These are phyloP conservation scores for Fusarium drepaniforme DNA, from an alignment of 2,329 filamentous ascomycete genomes.

Conservation along the genomic window DNA sequence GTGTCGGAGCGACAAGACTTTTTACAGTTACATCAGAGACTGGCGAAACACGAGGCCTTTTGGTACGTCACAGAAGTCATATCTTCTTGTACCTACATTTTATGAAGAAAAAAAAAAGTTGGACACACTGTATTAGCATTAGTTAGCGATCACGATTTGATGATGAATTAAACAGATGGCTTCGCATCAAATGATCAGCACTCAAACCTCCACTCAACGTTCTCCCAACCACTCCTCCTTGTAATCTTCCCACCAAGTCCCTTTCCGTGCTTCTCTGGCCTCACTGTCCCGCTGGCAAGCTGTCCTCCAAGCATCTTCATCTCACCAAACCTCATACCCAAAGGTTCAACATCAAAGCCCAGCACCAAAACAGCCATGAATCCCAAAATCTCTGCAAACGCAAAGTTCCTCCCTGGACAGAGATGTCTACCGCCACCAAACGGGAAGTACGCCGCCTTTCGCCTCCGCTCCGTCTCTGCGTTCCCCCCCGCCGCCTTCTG, in stretches of 20 bases:
- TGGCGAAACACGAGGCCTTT: conserved; percentile 16
- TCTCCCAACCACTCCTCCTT: conserved; percentile 29
- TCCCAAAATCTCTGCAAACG: conserved; percentile 49
- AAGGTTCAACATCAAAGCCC: conserved; percentile 46
- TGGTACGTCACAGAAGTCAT: not conserved
- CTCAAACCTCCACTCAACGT: conserved; percentile 36
- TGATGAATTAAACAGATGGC: conserved; percentile 15
- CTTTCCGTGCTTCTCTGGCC: conserved; percentile 33
- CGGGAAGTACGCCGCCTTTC: conserved; percentile 44
- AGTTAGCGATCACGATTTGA: conserved; percentile 11
- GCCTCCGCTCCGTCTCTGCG: conserved; percentile 20
- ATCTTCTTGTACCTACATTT: not conserved
- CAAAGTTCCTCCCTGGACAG: conserved; percentile 51
- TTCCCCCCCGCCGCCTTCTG: conserved; percentile 1
- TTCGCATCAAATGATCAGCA: conserved; percentile 21
- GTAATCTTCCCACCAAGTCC: conserved; percentile 31
- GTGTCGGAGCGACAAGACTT: not conserved
- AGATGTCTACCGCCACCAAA: conserved; percentile 51
- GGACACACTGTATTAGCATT: conserved; percentile 19
- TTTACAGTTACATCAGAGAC: not conserved
- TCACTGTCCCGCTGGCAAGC: conserved; percentile 31
- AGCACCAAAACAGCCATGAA: conserved; percentile 46
- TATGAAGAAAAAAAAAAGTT: conserved; percentile 4
- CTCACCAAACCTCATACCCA: conserved; percentile 30
- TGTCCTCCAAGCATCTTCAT: conserved; percentile 29